Evolutionary conservation across 225 moss, liverwort and hornwort species (phyloP), one percentile per base, ranked within the genome.

Genomic region (Pseudisothecium myosuroides): DNA sequence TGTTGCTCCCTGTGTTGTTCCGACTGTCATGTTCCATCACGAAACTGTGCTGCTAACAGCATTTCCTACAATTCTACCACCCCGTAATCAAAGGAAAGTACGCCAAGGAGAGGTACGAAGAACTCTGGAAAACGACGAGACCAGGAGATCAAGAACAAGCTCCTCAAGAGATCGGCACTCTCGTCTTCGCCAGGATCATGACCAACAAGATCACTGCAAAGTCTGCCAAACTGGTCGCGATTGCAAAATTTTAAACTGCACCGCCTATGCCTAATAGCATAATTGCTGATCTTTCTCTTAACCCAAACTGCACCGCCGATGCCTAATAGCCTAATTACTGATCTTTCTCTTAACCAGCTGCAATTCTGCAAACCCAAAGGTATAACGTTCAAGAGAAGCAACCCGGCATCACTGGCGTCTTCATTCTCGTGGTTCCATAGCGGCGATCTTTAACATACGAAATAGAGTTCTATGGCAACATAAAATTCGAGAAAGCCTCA

Each of bases 11-110:
- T 47, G 60, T 18, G 69, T 49, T 59, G 82, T 49, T 62, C 31
- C 88, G 63, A 90, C 56, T 63, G 34, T 85, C 90, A 85, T 69
- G 66, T 18, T 90, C 90, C 92, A 90, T 92, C 77, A 56, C 58
- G 77, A 71, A 34, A 68, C 87, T 65, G 69, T 77, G 75, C 89
- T 89, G 87, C 84, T 47, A 76, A 60, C 61, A 76, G 59, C 63
- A 87, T 83, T 61, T 71, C 83, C 87, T 90, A 55, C 41, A 72
- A 71, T 60, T 45, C 88, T 62, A 86, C 82, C 65, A 81, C 75
- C 27, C 55, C 17, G 41, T 34, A 45, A 73, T 80, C 27, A 19
- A 52, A 80, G 72, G 72, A 55, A 45, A 86, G 37, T 56, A 71
- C 47, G 72, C 49, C 41, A 50, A 36, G 37, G 41, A 49, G 47